Base-by-base conservation (phyloP, 805 yeast species). In the Barnettozyma botsteinii region DNA sequence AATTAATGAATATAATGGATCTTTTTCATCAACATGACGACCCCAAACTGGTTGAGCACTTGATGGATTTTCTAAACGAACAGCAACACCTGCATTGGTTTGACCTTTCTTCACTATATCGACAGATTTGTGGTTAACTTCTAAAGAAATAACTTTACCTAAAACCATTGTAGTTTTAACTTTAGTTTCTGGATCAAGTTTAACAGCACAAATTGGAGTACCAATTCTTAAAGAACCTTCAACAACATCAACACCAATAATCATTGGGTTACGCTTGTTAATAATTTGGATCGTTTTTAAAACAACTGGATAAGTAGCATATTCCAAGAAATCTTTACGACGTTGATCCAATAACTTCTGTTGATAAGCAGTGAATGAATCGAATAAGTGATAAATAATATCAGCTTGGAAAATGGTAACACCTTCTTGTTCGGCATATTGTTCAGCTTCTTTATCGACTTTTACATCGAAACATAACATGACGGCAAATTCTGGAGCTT, bases 191-290 rank as follows among this genome's bases (percentile, higher is more conserved):
- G 97, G 96, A 60, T 91, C 96, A 31, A 71, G 68, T 63, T 87
- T 88, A 33, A 93, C 97, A 21, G 91, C 88, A 69, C 95, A 83
- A 45, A 93, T 86, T 47, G 99, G 98, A 6, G 98, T 89, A 43
- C 98, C 98, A 31, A 85, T 64, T 47, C 89, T 78, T 31, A 93
- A 74, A 34, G 83, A 71, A 57, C 99, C 99, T 60, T 93, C 98
- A 33, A 77, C 64, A 45, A 93, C 95, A 61, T 93, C 99, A 43
- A 93, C 98, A 79, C 99, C 99, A 59, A 93, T 85, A 59, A 93
- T 89, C 98, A 93, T 93, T 47, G 99, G 99, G 64, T 89, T 87
- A 68, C 98, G 85, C 71, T 91, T 91, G 80, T 93, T 93, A 64
- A 93, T 93, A 60, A 93, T 86, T 70, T 93, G 98, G 51, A 93